These are phyloP conservation scores for Ascochyta fabae DNA, from an alignment of 2,329 filamentous ascomycete species.

Conservation along the genomic window DNA sequence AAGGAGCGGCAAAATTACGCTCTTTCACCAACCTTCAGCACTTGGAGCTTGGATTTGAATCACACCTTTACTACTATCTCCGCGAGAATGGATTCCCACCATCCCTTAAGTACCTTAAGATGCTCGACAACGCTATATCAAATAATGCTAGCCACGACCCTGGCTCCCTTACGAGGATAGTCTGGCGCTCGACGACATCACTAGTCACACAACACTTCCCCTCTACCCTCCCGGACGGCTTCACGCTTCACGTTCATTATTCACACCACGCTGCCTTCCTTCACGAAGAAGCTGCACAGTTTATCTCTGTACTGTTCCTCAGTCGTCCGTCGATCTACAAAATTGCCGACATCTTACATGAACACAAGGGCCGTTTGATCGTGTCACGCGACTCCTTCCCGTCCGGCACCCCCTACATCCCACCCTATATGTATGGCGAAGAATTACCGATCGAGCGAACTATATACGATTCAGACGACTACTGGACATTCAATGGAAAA, in stretches of 20 bases:
- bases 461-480: constrained; percentile 40
- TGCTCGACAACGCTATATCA: constrained; percentile 35
- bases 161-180: constrained; percentile 21
- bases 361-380: constrained; percentile 28
- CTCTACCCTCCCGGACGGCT: constrained; percentile 14
- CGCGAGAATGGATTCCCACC: constrained; percentile 32
- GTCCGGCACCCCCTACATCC: constrained; percentile 31
- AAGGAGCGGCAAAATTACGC: constrained; percentile 30
- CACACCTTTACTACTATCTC: constrained; percentile 35
- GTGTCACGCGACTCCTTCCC: constrained; percentile 35
- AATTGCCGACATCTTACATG: constrained; percentile 31
- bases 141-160: constrained; percentile 26
- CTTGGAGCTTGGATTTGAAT: constrained; percentile 40
- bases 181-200: constrained; percentile 24
- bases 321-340: constrained; percentile 36
- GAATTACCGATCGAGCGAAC: constrained; percentile 34
- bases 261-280: constrained; percentile 20
- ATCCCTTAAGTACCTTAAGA: constrained; percentile 33
- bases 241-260: constrained; percentile 31
- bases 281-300: constrained; percentile 3
- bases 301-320: constrained; percentile 27
- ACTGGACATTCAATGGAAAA: constrained; percentile 37
- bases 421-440: constrained; percentile 47
- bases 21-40: constrained; percentile 33
- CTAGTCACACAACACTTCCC: constrained; percentile 28